Percentiles rank a stretch among this genome's conserved stretches.
phyloP scores from a whole-genome alignment of 495 filamentous ascomycete genomes.

The Penicillium cinerascens region DNA sequence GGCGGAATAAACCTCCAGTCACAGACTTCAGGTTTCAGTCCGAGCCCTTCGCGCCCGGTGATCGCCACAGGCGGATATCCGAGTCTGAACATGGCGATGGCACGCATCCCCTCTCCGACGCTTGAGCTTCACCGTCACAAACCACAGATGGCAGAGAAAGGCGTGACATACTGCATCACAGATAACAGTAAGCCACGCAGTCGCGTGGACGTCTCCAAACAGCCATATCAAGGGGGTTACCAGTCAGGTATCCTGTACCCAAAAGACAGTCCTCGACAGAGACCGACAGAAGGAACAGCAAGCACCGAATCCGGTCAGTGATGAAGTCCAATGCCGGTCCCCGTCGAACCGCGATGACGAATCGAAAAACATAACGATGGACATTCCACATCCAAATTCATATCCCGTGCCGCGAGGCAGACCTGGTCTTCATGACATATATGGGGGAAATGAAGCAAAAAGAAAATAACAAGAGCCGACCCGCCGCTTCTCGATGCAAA shows the following conservation, averaged over 20 bases:
- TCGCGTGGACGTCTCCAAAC: slow-evolving; percentile 30
- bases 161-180: slow-evolving; percentile 34
- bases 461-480: slow-evolving; percentile 45
- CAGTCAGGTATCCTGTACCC: slow-evolving; percentile 48
- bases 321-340: slow-evolving; percentile 4
- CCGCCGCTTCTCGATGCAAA: slow-evolving; percentile 52
- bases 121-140: slow-evolving; percentile 3
- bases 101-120: background rate
- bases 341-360: slow-evolving; percentile 34
- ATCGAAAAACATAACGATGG: slow-evolving; percentile 37
- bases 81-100: slow-evolving; percentile 6
- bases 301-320: slow-evolving; percentile 21
- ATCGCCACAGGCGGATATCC: slow-evolving; percentile 23
- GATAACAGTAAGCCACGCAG: slow-evolving; percentile 29
- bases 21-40: slow-evolving; percentile 16
- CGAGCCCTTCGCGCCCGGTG: slow-evolving; percentile 10
- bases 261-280: slow-evolving; percentile 29
- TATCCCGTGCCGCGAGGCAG: slow-evolving; percentile 58
- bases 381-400: slow-evolving; percentile 52
- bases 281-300: slow-evolving; percentile 7
- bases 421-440: slow-evolving; percentile 56
- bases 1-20: slow-evolving; percentile 15
- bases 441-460: slow-evolving; percentile 35
- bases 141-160: slow-evolving; percentile 11
- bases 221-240: slow-evolving; percentile 19